Base-by-base conservation (phyloP, 2,329 filamentous ascomycete genomes). In the Pyrenophora seminiperda region DNA sequence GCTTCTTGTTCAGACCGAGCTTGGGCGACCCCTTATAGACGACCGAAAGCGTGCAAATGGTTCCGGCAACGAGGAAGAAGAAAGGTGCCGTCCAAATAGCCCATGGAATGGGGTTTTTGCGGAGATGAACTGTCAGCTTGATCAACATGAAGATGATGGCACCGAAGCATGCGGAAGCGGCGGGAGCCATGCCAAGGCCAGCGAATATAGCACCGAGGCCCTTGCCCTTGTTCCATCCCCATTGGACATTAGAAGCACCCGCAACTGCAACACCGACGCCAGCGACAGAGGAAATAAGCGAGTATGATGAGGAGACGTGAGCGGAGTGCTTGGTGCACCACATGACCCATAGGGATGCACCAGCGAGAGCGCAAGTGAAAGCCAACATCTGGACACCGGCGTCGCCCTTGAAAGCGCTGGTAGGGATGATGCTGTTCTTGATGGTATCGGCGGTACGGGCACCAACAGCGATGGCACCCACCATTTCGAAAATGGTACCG, bases 1-100 rank as follows among this genome's bases (percentile, higher is more conserved):
- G 85, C 78, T 86, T 88, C 74, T 86, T 83, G 76, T 76, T 78
- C 20, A 90, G 76, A 17, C 81, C 80, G 22, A 89, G 80, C 51
- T 78, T 85, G 18, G 88, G 87, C 7, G 88, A 90, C 24, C 88
- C 88, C 80, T 91, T 91, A 81, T 90, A 91, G 61, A 91, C 88
- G 62, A 92, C 85, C 34, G 86, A 90, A 4, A 92, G 79, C 0
- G 88, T 88, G 75, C 87, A 90, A 64, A 91, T 75, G 50, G 86
- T 89, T 47, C 80, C 86, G 47, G 88, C 87, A 51, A 91, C 82
- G 47, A 91, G 83, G 80, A 91, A 91, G 77, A 86, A 91, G 75
- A 88, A 83, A 7, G 88, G 89, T 1, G 87, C 85, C 42, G 82
- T 86, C 75, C 80, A 90, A 46, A 91, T 82, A 19, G 88, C 87